Base-by-base conservation (phyloP, 2,329 filamentous ascomycete genomes). In the Botrytis tulipae region DNA sequence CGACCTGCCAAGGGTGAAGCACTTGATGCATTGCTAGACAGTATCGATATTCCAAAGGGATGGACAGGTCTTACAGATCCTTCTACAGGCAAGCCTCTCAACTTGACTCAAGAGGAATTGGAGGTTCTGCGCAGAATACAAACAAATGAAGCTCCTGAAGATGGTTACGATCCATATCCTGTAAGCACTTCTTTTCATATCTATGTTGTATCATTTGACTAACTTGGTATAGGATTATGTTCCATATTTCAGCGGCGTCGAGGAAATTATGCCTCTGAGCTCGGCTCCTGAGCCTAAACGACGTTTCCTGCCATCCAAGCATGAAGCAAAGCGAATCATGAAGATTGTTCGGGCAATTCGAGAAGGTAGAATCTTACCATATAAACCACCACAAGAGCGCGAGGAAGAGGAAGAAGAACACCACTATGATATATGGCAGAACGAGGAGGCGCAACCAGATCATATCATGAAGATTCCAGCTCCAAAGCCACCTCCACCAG, bases 11-110 rank as follows among this genome's bases (percentile, higher is more conserved):
- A 94, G 78, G 95, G 95, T 70, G 92, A 97, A 82, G 96, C 96
- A 51, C 85, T 99, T 46, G 96, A 99, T 85, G 94, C 94, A 20
- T 87, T 99, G 61, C 87, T 99, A 16, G 95, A 99, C 80, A 98
- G 93, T 83, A 99, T 99, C 79, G 96, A 99, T 80, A 87, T 99
- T 51, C 96, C 96, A 22, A 94, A 97, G 86, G 96, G 95, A 76
- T 99, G 95, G 94, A 99, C 96, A 71, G 96, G 95, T 73, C 86
- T 98, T 76, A 98, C 94, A 14, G 96, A 99, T 83, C 94, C 95
- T 8, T 89, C 93, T 65, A 99, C 97, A 8, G 97, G 96, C 77
- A 97, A 97, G 83, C 95, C 95, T 35, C 84, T 99, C 78, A 91
- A 97, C 80, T 86, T 99, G 68, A 97, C 89, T 79, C 89, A 91